A percentile compares a stretch with the other conserved stretches of the same genome.
phyloP scores from a whole-genome alignment of 306 rosid species.

The Canavalia gladiata region DNA sequence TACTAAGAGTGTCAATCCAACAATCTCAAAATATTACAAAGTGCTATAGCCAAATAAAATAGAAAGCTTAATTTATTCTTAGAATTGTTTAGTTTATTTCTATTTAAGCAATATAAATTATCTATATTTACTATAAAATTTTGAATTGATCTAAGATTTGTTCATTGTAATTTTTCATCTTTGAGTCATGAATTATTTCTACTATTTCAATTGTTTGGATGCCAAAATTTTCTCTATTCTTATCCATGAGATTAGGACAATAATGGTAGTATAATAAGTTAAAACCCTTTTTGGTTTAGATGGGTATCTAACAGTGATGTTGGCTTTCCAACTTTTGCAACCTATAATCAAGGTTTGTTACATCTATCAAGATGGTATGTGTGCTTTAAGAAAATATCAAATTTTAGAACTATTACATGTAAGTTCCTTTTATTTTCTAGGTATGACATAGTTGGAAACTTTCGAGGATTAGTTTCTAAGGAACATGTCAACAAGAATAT shows the following conservation, averaged over 20 bases:
- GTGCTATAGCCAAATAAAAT: too few species aligned
- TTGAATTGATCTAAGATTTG: too few species aligned
- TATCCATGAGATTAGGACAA: neutral
- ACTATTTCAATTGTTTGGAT: slow-evolving; percentile 5
- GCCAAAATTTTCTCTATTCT: neutral
- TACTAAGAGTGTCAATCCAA: too few species aligned
- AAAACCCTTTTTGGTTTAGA: slow-evolving; percentile 51
- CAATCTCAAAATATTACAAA: too few species aligned
- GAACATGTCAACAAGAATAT: slow-evolving; percentile 78
- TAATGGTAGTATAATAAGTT: slow-evolving; percentile 15
- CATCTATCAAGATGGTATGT: slow-evolving; percentile 33
- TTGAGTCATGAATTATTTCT: slow-evolving; percentile 4
- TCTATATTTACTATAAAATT: too few species aligned
- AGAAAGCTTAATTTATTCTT: too few species aligned
- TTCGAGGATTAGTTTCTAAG: slow-evolving; percentile 88
- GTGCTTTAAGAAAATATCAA: neutral
- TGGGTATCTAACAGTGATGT: slow-evolving; percentile 98
- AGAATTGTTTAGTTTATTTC: too few species aligned
- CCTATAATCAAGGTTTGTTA: slow-evolving; percentile 88
- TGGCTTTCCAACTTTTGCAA: slow-evolving; percentile 99
- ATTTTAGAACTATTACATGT: slow-evolving; percentile 26
- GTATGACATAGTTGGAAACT: slow-evolving; percentile 86
- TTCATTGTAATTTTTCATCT: neutral
- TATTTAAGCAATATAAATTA: too few species aligned
- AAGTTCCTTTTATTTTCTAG: slow-evolving; percentile 58